Conservation (phyloP, 768 basidiomycete species). For the Agaricus bisporus region DNA sequence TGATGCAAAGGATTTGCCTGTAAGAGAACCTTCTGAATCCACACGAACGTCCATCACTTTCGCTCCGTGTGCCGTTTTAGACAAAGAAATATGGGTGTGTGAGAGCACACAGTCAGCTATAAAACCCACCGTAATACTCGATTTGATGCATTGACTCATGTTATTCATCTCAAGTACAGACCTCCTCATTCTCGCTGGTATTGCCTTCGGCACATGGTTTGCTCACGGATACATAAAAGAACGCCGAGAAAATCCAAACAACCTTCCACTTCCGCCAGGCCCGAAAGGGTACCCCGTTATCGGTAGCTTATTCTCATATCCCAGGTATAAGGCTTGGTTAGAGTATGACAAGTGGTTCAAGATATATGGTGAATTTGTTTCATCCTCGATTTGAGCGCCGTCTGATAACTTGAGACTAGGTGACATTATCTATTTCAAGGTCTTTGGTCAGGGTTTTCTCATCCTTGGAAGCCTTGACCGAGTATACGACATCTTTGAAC, state of each 20-base stretch:
- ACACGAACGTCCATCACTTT: too few species aligned
- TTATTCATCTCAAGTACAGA: not conserved
- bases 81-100: too few species aligned
- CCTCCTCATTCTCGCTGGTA: not conserved
- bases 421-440: conserved; percentile 12
- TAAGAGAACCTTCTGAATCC: too few species aligned
- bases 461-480: conserved; percentile 1
- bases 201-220: not conserved
- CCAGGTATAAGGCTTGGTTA: not conserved
- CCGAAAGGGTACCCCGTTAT: conserved; percentile 7
- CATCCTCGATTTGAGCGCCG: too few species aligned
- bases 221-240: not conserved
- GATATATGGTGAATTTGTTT: not conserved
- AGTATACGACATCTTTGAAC: conserved; percentile 2
- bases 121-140: too few species aligned
- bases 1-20: too few species aligned
- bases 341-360: conserved; percentile 11
- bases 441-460: conserved; percentile 10
- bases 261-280: conserved; percentile 4
- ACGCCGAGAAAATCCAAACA: not conserved
- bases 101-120: too few species aligned
- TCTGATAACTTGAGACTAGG: conserved; percentile 2
- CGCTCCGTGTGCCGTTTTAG: too few species aligned
- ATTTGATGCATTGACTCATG: too few species aligned
- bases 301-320: conserved; percentile 6